Conservation (phyloP, 2,329 filamentous ascomycete genomes). For the Ambrosiella xylebori region DNA sequence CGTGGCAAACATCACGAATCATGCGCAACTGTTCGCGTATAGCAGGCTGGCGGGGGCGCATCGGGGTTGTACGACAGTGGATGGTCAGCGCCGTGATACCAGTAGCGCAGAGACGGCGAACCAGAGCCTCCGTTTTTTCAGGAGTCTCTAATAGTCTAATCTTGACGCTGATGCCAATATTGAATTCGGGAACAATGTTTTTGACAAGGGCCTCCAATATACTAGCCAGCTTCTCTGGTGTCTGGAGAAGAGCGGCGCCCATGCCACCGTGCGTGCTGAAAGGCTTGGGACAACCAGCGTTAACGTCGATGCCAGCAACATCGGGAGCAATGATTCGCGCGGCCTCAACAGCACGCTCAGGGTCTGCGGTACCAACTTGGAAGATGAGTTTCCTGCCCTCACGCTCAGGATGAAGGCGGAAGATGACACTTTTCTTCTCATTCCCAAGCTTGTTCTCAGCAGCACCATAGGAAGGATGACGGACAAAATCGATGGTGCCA, state of each 20-base stretch:
- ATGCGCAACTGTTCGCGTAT: slow-evolving; percentile 74
- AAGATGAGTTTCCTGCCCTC: slow-evolving; percentile 69
- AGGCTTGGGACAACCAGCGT: slow-evolving; percentile 94
- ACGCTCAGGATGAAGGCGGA: slow-evolving; percentile 59
- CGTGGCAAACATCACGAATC: slow-evolving; percentile 63
- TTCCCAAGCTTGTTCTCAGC: slow-evolving; percentile 38
- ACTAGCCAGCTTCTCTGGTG: slow-evolving; percentile 63
- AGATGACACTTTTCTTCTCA: slow-evolving; percentile 54
- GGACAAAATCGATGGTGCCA: slow-evolving; percentile 69
- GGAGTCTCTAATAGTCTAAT: slow-evolving; percentile 72
- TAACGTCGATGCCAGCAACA: slow-evolving; percentile 89
- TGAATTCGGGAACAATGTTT: slow-evolving; percentile 56
- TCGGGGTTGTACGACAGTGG: slow-evolving; percentile 89
- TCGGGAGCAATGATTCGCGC: slow-evolving; percentile 70
- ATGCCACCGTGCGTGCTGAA: slow-evolving; percentile 90
- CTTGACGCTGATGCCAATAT: slow-evolving; percentile 93
- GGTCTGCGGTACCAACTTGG: slow-evolving; percentile 78
- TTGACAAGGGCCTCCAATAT: slow-evolving; percentile 73
- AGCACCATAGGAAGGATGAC: slow-evolving; percentile 52
- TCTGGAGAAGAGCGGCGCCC: slow-evolving; percentile 78
- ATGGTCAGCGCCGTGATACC: slow-evolving; percentile 86
- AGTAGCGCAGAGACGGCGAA: slow-evolving; percentile 61
- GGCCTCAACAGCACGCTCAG: slow-evolving; percentile 66
- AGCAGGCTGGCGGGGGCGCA: slow-evolving; percentile 78
- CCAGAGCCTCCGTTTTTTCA: slow-evolving; percentile 58